A percentile compares a stretch with the other conserved stretches of the same genome.
Conservation (phyloP, 2,329 filamentous ascomycete genomes). For the Venturia pyrina region DNA sequence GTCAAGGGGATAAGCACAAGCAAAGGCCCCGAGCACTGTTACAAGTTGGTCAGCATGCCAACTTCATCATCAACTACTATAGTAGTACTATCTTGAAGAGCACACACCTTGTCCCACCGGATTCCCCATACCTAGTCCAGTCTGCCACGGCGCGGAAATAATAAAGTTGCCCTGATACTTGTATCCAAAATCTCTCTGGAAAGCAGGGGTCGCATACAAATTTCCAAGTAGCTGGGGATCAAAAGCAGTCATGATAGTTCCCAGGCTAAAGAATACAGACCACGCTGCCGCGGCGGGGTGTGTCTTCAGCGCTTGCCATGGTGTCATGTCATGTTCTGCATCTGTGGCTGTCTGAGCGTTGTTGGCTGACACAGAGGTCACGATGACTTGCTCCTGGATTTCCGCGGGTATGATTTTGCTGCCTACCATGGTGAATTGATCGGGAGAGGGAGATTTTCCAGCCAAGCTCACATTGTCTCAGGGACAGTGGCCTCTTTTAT, state of each 20-base stretch:
- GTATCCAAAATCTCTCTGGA: constrained; percentile 37
- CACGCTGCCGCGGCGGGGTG: constrained; percentile 82
- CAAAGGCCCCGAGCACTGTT: constrained; percentile 31
- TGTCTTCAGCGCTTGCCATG: constrained; percentile 56
- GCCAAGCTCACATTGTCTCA: background rate
- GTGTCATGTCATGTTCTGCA: constrained; percentile 45
- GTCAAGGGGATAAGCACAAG: constrained; percentile 39
- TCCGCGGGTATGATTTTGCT: background rate
- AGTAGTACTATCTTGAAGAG: background rate
- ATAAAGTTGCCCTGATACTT: constrained; percentile 30
- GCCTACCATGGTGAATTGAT: background rate
- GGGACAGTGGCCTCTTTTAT: background rate
- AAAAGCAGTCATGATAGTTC: constrained; percentile 87
- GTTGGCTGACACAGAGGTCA: background rate
- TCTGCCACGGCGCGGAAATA: constrained; percentile 37
- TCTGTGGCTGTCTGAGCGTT: constrained; percentile 21
- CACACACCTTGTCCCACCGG: constrained; percentile 30
- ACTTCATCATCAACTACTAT: background rate
- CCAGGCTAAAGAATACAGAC: constrained; percentile 77
- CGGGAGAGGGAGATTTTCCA: too few relatives aligned
- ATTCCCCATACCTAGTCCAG: constrained; percentile 37
- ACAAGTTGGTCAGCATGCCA: background rate
- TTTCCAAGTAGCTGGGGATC: constrained; percentile 74
- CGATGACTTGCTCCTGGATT: background rate
- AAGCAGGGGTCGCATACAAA: constrained; percentile 50